A percentile compares a stretch with the other conserved stretches of the same genome.
These are phyloP conservation scores for Vitis amurensis DNA, from an alignment of 164 flowering plant genomes.

Conservation along the genomic window DNA sequence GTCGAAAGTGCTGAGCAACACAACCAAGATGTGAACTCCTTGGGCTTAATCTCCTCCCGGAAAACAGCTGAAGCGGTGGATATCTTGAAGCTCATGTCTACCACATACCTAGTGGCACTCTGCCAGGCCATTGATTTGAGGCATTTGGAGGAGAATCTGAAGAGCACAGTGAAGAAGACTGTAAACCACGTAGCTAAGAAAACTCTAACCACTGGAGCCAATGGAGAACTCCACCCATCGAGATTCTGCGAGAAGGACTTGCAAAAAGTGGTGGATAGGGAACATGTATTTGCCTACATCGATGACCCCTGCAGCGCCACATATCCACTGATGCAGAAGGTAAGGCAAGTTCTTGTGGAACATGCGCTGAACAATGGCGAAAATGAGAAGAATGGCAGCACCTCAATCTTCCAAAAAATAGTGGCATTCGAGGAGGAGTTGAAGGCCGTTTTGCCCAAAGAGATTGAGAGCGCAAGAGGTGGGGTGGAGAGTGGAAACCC, in stretches of 20 bases:
- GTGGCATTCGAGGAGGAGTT: conserved; percentile 7
- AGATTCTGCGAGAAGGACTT: conserved; percentile 4
- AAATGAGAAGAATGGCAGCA: neutral
- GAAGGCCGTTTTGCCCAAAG: conserved; percentile 1
- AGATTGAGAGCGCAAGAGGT: neutral
- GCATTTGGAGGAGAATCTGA: neutral
- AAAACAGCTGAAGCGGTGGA: conserved; percentile 8
- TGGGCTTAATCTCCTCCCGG: conserved; percentile 11
- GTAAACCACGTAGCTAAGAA: conserved; percentile 3
- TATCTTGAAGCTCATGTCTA: conserved; percentile 14
- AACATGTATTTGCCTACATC: neutral
- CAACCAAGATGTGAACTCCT: conserved; percentile 17
- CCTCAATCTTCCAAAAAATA: conserved; percentile 6
- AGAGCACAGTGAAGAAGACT: conserved; percentile 4
- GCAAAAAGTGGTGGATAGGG: conserved; percentile 1
- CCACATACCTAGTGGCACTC: conserved; percentile 7
- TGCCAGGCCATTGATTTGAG: conserved; percentile 10
- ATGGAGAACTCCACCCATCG: neutral
- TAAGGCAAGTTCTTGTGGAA: conserved; percentile 7
- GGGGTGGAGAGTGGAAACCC: neutral
- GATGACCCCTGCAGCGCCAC: neutral
- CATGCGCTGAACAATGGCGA: neutral
- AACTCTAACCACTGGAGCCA: neutral
- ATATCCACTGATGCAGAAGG: conserved; percentile 8
- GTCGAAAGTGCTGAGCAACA: conserved; percentile 19